A percentile compares a stretch with the other conserved stretches of the same genome.
Evolutionary conservation across 2,329 filamentous ascomycete genomes (phyloP).

Genomic region (Venturia carpophila): DNA sequence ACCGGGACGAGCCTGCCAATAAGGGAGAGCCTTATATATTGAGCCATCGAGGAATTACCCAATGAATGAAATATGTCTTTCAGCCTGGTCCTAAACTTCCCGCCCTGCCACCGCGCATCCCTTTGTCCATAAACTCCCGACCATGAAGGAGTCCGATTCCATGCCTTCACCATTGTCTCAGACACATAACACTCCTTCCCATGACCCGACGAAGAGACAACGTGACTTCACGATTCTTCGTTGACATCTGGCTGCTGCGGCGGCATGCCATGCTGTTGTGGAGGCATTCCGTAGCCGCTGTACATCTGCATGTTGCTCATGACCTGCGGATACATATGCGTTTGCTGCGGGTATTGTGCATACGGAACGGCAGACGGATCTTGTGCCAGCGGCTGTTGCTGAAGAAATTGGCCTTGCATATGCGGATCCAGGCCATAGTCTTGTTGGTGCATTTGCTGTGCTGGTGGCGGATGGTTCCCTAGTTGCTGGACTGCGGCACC

Average conservation of each 20-base stretch:
- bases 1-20: conserved; percentile 10
- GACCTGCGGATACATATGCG: conserved; percentile 68
- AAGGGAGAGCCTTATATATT: background rate
- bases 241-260: conserved; percentile 12
- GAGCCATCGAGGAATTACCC: background rate
- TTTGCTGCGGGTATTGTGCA: conserved; percentile 56
- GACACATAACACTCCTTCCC: background rate
- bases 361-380: conserved; percentile 60
- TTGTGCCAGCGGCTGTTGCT: conserved; percentile 56
- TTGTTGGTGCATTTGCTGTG: conserved; percentile 47
- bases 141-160: background rate
- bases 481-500: conserved; percentile 35
- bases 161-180: background rate
- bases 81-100: conserved; percentile 3
- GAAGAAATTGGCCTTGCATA: conserved; percentile 35
- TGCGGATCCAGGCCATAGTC: conserved; percentile 51
- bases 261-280: conserved; percentile 41
- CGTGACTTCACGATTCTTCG: conserved; percentile 8
- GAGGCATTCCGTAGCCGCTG: conserved; percentile 51
- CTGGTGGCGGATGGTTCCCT: conserved; percentile 32
- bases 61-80: background rate
- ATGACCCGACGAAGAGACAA: background rate
- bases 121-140: background rate
- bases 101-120: background rate
- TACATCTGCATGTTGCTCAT: conserved; percentile 57